These are phyloP conservation scores for Entomortierella beljakovae DNA, from an alignment of 192 early-diverging fungal species.

Conservation along the genomic window DNA sequence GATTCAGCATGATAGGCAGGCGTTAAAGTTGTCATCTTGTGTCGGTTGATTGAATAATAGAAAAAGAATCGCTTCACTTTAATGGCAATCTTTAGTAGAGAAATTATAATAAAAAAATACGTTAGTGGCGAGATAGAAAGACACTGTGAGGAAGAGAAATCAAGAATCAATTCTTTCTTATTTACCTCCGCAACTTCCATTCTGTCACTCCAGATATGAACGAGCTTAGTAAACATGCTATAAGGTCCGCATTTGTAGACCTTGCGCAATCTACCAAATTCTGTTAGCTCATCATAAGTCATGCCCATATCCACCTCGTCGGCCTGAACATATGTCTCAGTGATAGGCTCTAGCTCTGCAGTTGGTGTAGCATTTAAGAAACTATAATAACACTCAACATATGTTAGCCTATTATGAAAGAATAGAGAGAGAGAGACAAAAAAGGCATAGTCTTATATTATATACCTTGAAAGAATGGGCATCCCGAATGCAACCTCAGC, in stretches of 20 bases:
- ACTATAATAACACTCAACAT: slow-evolving; percentile 23
- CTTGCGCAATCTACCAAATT: slow-evolving; percentile 92
- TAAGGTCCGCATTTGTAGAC: slow-evolving; percentile 90
- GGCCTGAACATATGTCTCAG: slow-evolving; percentile 83
- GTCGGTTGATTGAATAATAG: slow-evolving; percentile 97
- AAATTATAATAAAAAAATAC: too few relatives aligned
- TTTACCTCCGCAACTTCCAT: slow-evolving; percentile 73
- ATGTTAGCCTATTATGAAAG: neutral
- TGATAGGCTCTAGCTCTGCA: slow-evolving; percentile 95
- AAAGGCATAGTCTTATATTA: neutral
- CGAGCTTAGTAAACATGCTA: slow-evolving; percentile 92
- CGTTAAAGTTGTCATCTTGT: slow-evolving; percentile 98
- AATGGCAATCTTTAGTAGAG: slow-evolving; percentile 73
- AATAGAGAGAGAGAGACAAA: slow-evolving; percentile 2
- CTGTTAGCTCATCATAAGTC: slow-evolving; percentile 94
- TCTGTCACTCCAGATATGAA: slow-evolving; percentile 80
- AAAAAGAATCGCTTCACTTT: slow-evolving; percentile 98
- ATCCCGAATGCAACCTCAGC: slow-evolving; percentile 73
- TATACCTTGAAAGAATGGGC: slow-evolving; percentile 71
- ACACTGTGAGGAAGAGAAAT: neutral
- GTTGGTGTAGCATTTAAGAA: slow-evolving; percentile 92
- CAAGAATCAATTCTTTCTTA: neutral
- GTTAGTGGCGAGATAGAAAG: neutral
- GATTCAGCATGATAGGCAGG: slow-evolving; percentile 95
- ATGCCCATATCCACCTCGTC: slow-evolving; percentile 99